Conservation (phyloP, 768 basidiomycete species). For the Hypholoma sublateritium region DNA sequence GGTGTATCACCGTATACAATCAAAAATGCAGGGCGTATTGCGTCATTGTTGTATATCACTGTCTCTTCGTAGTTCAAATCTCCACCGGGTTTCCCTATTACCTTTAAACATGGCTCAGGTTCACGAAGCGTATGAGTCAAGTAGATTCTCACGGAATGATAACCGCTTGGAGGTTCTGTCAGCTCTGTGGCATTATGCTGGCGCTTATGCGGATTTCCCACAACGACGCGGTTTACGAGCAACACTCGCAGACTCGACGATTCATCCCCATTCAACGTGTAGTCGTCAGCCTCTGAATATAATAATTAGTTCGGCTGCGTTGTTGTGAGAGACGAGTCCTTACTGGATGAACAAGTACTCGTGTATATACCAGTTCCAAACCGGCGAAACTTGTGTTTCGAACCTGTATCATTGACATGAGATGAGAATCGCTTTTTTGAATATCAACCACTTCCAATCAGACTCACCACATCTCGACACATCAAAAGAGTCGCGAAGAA, state of each 20-base stretch:
- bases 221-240: slow-evolving; percentile 61
- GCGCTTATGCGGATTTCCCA: slow-evolving; percentile 55
- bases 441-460: neutral
- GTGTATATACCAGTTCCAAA: slow-evolving; percentile 75
- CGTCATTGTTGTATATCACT: slow-evolving; percentile 65
- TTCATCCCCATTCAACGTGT: slow-evolving; percentile 43
- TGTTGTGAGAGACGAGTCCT: slow-evolving; percentile 13
- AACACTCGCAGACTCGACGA: slow-evolving; percentile 46
- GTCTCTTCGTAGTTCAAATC: slow-evolving; percentile 72
- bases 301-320: neutral
- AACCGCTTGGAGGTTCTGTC: slow-evolving; percentile 52
- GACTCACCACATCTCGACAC: slow-evolving; percentile 54
- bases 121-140: neutral
- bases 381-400: slow-evolving; percentile 59
- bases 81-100: slow-evolving; percentile 61
- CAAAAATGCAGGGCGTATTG: slow-evolving; percentile 65
- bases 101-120: slow-evolving; percentile 29
- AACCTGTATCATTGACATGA: slow-evolving; percentile 31
- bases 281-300: slow-evolving; percentile 64
- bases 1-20: slow-evolving; percentile 54
- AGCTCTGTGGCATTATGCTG: slow-evolving; percentile 48
- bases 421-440: neutral
- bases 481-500: slow-evolving; percentile 61
- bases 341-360: slow-evolving; percentile 66
- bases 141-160: slow-evolving; percentile 49